phyloP scores from a whole-genome alignment of 2,329 filamentous ascomycete species.

The Cladosporium velox region DNA sequence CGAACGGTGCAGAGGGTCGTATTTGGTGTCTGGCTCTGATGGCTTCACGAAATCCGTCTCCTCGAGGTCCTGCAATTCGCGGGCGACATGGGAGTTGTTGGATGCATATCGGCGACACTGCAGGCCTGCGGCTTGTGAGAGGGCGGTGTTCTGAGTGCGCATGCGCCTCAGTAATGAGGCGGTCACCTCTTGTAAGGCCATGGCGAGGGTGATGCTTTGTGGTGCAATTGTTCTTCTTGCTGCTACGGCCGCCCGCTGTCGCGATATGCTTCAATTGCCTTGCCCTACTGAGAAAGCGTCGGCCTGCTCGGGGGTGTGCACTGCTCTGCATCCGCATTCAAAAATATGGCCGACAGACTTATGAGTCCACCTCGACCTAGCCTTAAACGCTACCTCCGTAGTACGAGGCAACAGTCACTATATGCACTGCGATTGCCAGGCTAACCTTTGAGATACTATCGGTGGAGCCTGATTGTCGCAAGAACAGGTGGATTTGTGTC shows the following conservation, averaged over 20 bases:
- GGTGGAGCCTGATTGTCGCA: too few relatives aligned
- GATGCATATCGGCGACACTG: conserved; percentile 37
- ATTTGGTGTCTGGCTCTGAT: conserved; percentile 18
- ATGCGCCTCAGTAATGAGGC: conserved; percentile 34
- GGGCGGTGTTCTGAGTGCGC: conserved; percentile 23
- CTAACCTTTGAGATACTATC: too few relatives aligned
- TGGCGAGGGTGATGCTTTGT: conserved; percentile 18
- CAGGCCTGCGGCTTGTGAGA: conserved; percentile 26
- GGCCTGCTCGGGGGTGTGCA: neutral
- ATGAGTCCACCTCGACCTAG: too few relatives aligned
- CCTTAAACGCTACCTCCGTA: too few relatives aligned
- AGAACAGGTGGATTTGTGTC: too few relatives aligned
- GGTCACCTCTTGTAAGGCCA: conserved; percentile 38
- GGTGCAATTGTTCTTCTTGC: neutral
- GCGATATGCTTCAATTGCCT: neutral
- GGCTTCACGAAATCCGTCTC: conserved; percentile 47
- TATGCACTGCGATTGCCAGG: too few relatives aligned
- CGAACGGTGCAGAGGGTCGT: conserved; percentile 41
- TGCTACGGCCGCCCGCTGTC: neutral
- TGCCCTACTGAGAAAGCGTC: neutral
- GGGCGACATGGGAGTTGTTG: conserved; percentile 23
- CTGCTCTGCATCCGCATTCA: neutral
- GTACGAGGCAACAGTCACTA: too few relatives aligned
- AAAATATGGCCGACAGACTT: neutral
- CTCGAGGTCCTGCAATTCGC: conserved; percentile 47